Evolutionary conservation across 306 rosid genomes (phyloP).

Genomic region (Coriaria nepalensis): DNA sequence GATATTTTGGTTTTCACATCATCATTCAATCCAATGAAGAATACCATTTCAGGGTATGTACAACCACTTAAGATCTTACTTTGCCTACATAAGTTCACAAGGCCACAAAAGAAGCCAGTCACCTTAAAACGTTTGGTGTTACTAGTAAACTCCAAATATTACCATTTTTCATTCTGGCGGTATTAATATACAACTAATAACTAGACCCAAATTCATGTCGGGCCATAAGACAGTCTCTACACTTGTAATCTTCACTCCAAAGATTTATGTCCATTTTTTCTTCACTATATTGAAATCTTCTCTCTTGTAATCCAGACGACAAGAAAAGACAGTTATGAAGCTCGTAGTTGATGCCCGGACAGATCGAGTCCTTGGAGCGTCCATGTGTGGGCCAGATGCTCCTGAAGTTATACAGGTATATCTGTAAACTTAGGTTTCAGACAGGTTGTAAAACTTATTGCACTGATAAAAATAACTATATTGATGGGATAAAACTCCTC

Average conservation of each 20-base stretch:
- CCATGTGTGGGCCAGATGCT: conserved; percentile 93
- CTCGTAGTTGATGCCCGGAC: conserved; percentile 82
- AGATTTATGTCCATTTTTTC: neutral
- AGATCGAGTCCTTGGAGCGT: conserved; percentile 78
- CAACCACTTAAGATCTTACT: conserved; percentile 12
- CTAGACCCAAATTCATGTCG: too few species aligned
- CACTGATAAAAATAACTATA: too few species aligned
- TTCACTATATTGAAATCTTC: conserved; percentile 7
- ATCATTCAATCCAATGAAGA: conserved; percentile 89
- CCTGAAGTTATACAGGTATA: conserved; percentile 91
- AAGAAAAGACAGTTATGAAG: conserved; percentile 90
- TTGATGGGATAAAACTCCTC: too few species aligned
- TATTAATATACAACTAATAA: too few species aligned
- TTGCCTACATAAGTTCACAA: conserved; percentile 1
- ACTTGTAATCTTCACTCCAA: too few species aligned
- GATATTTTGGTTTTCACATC: conserved; percentile 75
- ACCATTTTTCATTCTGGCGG: too few species aligned
- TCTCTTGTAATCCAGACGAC: conserved; percentile 45
- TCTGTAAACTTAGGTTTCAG: too few species aligned
- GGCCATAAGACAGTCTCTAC: too few species aligned
- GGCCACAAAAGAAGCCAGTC: neutral
- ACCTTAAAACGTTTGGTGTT: too few species aligned
- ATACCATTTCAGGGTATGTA: conserved; percentile 85
- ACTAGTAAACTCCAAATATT: too few species aligned
- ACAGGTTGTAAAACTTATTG: too few species aligned